Percentiles rank a stretch among this genome's conserved stretches.
Conservation (phyloP, 345 rosid species). For the Gossypium bickii region DNA sequence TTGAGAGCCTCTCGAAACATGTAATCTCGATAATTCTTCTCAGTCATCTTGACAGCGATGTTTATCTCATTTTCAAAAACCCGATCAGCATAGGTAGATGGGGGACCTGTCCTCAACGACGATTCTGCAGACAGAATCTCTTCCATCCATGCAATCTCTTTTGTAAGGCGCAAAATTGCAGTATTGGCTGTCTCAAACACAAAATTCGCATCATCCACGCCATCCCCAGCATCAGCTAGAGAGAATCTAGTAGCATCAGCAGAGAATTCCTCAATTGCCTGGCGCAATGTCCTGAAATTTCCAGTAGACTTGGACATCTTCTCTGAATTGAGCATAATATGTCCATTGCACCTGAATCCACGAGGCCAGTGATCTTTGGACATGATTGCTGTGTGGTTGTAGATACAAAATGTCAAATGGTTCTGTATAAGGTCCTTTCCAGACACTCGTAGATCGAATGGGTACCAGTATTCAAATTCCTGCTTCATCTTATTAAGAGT, state of each 20-base stretch:
- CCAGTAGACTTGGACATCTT: constrained; percentile 99
- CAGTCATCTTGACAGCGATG: constrained; percentile 71
- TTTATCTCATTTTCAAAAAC: constrained; percentile 90
- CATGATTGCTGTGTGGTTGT: constrained; percentile 88
- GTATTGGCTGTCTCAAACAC: constrained; percentile 88
- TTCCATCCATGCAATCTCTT: constrained; percentile 91
- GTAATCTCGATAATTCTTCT: constrained; percentile 53
- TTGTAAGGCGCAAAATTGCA: constrained; percentile 80
- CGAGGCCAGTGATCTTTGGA: constrained; percentile 76
- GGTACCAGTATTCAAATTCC: constrained; percentile 97
- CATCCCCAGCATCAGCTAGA: constrained; percentile 96
- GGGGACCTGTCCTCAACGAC: constrained; percentile 62
- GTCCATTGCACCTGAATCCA: constrained; percentile 93
- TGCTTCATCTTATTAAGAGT: constrained; percentile 76
- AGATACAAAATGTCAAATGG: constrained; percentile 80
- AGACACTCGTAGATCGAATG: constrained; percentile 90
- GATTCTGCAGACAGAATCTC: constrained; percentile 65
- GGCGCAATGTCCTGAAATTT: constrained; percentile 77
- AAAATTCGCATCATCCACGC: constrained; percentile 97
- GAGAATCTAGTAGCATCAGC: constrained; percentile 89
- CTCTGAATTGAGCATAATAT: constrained; percentile 89
- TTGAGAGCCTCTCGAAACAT: constrained; percentile 94
- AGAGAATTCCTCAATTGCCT: constrained; percentile 83
- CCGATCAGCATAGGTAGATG: constrained; percentile 73
- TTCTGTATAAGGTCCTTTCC: constrained; percentile 98